phyloP scores from a whole-genome alignment of 805 yeast genomes.

The Brettanomyces bruxellensis region DNA sequence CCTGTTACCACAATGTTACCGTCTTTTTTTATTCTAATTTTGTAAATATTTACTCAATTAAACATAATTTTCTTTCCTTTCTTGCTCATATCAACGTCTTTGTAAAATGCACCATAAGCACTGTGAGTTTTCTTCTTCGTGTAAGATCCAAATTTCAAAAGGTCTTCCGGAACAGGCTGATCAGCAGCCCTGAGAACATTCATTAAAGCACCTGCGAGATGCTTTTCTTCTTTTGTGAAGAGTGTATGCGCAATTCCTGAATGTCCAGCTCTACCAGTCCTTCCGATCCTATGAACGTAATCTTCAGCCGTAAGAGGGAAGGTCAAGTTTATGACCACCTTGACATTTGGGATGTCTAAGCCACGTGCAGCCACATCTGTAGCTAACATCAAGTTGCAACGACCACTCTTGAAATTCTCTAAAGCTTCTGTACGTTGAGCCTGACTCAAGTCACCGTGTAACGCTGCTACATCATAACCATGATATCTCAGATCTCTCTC shows the following conservation, averaged over 20 bases:
- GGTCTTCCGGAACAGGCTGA: conserved; percentile 92
- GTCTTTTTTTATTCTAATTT: background rate
- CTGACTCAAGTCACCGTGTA: conserved; percentile 94
- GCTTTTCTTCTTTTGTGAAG: conserved; percentile 95
- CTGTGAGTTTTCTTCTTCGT: conserved; percentile 96
- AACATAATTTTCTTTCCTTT: conserved; percentile 89
- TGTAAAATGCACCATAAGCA: conserved; percentile 97
- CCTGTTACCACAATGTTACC: background rate
- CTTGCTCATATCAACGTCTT: conserved; percentile 79
- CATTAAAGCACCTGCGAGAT: conserved; percentile 86
- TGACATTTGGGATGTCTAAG: conserved; percentile 94
- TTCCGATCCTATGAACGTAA: conserved; percentile 94
- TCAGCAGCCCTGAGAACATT: conserved; percentile 89
- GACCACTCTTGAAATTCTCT: conserved; percentile 75
- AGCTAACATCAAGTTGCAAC: conserved; percentile 70
- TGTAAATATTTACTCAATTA: conserved; percentile 24
- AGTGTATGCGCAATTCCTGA: conserved; percentile 91
- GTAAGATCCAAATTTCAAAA: conserved; percentile 93
- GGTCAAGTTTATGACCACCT: conserved; percentile 87
- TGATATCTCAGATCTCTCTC: conserved; percentile 66
- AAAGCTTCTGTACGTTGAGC: conserved; percentile 86
- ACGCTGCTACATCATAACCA: conserved; percentile 80
- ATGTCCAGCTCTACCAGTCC: conserved; percentile 97
- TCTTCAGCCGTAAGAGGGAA: conserved; percentile 96
- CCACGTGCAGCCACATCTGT: conserved; percentile 99